These are phyloP conservation scores for Yamadazyma dendronema DNA, from an alignment of 1,139 yeast genomes.

Conservation along the genomic window DNA sequence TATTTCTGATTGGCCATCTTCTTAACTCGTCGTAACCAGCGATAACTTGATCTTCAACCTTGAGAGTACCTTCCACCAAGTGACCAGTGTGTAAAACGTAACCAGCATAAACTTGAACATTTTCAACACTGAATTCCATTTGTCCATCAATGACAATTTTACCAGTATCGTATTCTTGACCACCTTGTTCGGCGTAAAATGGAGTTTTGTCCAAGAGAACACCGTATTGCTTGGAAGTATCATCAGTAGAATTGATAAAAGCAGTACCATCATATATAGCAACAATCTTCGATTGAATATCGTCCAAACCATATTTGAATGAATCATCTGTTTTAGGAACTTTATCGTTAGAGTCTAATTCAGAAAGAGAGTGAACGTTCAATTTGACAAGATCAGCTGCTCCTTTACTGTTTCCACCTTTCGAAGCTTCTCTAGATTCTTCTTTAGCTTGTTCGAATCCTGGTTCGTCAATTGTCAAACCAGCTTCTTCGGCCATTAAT, in stretches of 20 bases:
- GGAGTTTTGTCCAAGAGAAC: constrained; percentile 84
- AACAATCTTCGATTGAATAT: constrained; percentile 60
- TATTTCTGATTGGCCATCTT: constrained; percentile 95
- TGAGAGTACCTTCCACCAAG: constrained; percentile 70
- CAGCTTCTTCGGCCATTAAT: constrained; percentile 98
- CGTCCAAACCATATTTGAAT: constrained; percentile 66
- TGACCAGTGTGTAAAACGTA: constrained; percentile 93
- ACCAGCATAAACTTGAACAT: constrained; percentile 91
- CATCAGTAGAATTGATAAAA: constrained; percentile 51
- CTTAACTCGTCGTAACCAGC: constrained; percentile 91
- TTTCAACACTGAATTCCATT: constrained; percentile 83
- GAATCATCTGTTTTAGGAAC: constrained; percentile 83
- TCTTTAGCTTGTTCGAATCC: constrained; percentile 89
- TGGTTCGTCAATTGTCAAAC: constrained; percentile 85
- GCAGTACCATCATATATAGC: constrained; percentile 69
- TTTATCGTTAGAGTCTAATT: constrained; percentile 52
- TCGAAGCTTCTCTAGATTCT: constrained; percentile 91
- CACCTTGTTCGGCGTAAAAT: constrained; percentile 98
- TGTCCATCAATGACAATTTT: constrained; percentile 83
- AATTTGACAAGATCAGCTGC: constrained; percentile 67
- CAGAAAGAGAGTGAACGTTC: constrained; percentile 85
- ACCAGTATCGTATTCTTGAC: constrained; percentile 97
- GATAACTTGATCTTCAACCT: constrained; percentile 67
- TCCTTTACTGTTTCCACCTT: constrained; percentile 70
- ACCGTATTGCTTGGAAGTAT: constrained; percentile 62